Evolutionary conservation across 176 grass and related monocot species (phyloP).

Genomic region (Musa beccarii): DNA sequence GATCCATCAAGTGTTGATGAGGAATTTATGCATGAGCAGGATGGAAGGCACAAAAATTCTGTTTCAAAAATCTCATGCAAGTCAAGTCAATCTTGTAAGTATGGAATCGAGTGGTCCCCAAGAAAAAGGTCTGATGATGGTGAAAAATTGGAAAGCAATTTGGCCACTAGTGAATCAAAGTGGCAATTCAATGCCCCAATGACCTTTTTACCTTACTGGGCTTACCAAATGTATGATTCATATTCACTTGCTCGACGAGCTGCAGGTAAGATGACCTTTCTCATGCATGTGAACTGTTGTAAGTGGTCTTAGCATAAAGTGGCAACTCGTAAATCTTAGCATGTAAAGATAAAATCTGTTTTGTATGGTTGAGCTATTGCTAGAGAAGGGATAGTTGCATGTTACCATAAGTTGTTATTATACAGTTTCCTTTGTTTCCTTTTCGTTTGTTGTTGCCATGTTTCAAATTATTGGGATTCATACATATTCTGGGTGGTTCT

Average conservation of each 20-base stretch:
- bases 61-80: constrained; percentile 20
- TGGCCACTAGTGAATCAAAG: constrained; percentile 24
- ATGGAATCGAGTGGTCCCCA: constrained; percentile 17
- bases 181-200: constrained; percentile 41
- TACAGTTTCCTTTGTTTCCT: background rate
- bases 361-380: background rate
- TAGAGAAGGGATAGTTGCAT: background rate
- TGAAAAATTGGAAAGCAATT: constrained; percentile 24
- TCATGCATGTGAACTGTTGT: background rate
- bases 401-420: background rate
- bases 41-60: constrained; percentile 17
- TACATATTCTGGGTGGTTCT: background rate
- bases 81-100: constrained; percentile 22
- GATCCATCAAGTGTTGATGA: constrained; percentile 50
- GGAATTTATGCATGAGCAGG: constrained; percentile 28
- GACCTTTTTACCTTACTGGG: constrained; percentile 87
- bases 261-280: constrained; percentile 42
- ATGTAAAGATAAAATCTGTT: background rate
- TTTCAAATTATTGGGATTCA: background rate
- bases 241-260: constrained; percentile 68
- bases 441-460: background rate
- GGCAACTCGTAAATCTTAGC: background rate
- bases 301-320: background rate
- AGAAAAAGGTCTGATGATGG: constrained; percentile 27
- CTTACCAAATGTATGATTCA: constrained; percentile 87